A percentile compares a stretch with the other conserved stretches of the same genome.
Evolutionary conservation across 306 rosid species (phyloP).

Genomic region (Malus orientalis): DNA sequence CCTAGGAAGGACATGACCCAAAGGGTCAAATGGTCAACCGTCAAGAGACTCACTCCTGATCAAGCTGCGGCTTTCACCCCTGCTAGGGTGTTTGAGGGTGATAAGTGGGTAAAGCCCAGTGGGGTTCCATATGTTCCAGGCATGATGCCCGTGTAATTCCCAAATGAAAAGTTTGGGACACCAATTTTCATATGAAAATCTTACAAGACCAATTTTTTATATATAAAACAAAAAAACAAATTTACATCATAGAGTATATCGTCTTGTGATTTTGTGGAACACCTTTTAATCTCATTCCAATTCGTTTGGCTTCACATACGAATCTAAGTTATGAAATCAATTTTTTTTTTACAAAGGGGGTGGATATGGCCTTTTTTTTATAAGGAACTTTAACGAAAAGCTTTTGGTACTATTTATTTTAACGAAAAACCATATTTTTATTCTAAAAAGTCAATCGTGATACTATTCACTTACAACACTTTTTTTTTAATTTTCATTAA

Average conservation of each 20-base stretch:
- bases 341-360: no score
- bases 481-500: no score
- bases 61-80: neutral
- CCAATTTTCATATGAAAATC: neutral
- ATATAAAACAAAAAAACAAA: no score
- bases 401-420: no score
- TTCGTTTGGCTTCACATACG: neutral
- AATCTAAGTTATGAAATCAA: no score
- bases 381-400: no score
- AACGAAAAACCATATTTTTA: no score
- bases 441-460: no score
- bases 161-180: neutral
- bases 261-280: neutral
- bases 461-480: no score
- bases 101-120: conserved; percentile 1
- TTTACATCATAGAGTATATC: neutral
- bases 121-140: conserved; percentile 4
- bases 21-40: conserved; percentile 8
- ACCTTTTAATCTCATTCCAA: neutral
- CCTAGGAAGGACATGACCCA: neutral
- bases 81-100: neutral
- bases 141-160: neutral
- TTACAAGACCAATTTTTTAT: neutral
- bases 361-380: no score
- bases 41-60: neutral